Conservation (phyloP, 805 yeast species). For the Wickerhamiella shivajii region DNA sequence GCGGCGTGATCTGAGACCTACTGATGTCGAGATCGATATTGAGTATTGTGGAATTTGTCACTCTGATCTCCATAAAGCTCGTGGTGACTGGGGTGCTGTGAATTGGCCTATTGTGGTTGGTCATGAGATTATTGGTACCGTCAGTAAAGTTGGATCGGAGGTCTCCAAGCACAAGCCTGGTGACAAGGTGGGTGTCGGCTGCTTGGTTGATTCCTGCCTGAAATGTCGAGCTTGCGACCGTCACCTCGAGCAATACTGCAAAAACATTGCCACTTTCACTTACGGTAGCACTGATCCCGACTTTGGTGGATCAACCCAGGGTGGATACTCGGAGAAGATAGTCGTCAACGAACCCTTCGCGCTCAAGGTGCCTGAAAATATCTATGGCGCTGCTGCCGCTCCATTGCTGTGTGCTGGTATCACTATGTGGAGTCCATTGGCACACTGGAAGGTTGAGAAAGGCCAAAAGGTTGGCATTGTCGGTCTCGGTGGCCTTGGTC, state of each 20-base stretch:
- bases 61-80: constrained; percentile 38
- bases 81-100: constrained; percentile 36
- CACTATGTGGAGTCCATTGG: constrained; percentile 55
- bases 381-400: constrained; percentile 43
- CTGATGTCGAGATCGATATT: constrained; percentile 24
- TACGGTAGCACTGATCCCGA: constrained; percentile 28
- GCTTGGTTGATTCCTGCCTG: constrained; percentile 46
- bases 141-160: constrained; percentile 39
- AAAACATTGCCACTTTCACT: constrained; percentile 32
- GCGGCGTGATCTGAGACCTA: constrained; percentile 13
- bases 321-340: constrained; percentile 26
- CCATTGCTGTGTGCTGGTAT: constrained; percentile 70
- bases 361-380: constrained; percentile 45
- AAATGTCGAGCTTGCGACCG: constrained; percentile 45
- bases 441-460: constrained; percentile 32
- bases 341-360: constrained; percentile 45
- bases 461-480: constrained; percentile 43
- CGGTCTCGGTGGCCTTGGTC: constrained; percentile 58
- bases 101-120: constrained; percentile 32
- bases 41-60: constrained; percentile 34
- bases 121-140: constrained; percentile 30
- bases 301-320: constrained; percentile 57
- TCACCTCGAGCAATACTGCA: constrained; percentile 46
- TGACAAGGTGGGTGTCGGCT: constrained; percentile 72
- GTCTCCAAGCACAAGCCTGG: constrained; percentile 41